phyloP scores from a whole-genome alignment of 345 rosid genomes.

The Angophora floribunda region DNA sequence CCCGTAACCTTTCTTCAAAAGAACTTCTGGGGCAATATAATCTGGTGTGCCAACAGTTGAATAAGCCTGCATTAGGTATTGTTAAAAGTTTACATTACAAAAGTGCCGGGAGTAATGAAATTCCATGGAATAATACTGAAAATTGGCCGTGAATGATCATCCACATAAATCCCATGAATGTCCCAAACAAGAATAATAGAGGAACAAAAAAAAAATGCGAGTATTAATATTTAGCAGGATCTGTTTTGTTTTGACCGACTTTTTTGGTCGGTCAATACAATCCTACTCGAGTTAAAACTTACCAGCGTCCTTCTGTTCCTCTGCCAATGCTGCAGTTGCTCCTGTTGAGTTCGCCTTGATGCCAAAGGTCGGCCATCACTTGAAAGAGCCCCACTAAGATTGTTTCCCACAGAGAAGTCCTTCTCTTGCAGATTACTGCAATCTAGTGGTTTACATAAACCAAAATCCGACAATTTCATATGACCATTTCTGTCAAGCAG shows the following conservation, averaged over 20 bases:
- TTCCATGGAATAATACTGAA: not conserved
- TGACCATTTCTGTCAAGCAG: slow-evolving; percentile 91
- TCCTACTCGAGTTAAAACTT: slow-evolving; percentile 11
- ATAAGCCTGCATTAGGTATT: slow-evolving; percentile 67
- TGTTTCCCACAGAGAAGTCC: slow-evolving; percentile 61
- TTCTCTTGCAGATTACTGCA: slow-evolving; percentile 92
- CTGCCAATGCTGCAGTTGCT: slow-evolving; percentile 93
- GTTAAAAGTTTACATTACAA: not conserved
- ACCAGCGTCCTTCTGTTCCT: slow-evolving; percentile 95
- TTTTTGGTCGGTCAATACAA: not conserved
- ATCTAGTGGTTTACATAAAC: slow-evolving; percentile 93
- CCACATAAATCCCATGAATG: not conserved
- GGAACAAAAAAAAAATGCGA: not conserved
- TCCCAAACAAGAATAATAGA: not conserved
- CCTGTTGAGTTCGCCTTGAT: slow-evolving; percentile 81
- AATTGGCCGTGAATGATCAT: not conserved
- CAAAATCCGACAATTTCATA: slow-evolving; percentile 96
- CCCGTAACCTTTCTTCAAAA: slow-evolving; percentile 93
- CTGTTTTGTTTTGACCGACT: not conserved
- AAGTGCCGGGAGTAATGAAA: not conserved
- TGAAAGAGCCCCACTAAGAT: slow-evolving; percentile 57
- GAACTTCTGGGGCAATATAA: slow-evolving; percentile 94
- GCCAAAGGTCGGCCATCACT: slow-evolving; percentile 78
- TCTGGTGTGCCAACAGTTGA: slow-evolving; percentile 99
- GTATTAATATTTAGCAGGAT: not conserved